These are phyloP conservation scores for Colletotrichum sansevieriae DNA, from an alignment of 2,329 filamentous ascomycete species.

Conservation along the genomic window DNA sequence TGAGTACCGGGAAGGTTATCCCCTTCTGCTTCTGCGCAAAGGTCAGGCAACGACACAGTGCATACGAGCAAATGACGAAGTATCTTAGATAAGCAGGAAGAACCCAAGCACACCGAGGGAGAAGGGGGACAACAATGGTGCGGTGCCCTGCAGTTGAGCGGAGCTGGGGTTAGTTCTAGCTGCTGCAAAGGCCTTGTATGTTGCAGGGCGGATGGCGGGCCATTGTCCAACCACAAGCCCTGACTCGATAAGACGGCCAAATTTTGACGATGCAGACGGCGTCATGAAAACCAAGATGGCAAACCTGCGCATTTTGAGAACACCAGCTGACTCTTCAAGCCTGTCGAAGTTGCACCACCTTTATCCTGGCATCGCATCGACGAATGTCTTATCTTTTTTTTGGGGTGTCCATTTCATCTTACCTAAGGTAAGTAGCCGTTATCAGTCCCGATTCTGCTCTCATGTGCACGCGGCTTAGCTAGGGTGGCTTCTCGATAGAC, in stretches of 20 bases:
- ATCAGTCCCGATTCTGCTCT: not conserved
- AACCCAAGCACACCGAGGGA: not conserved
- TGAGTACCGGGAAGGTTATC: not conserved
- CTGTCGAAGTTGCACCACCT: too few species aligned
- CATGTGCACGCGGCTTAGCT: too few species aligned
- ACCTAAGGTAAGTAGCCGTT: too few species aligned
- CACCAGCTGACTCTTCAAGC: constrained; percentile 21
- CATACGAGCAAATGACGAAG: too few species aligned
- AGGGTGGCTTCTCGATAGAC: not conserved
- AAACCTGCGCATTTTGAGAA: not conserved
- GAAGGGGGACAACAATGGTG: constrained; percentile 9
- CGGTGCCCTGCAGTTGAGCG: constrained; percentile 16
- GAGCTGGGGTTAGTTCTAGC: constrained; percentile 31
- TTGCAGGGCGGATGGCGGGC: constrained; percentile 15
- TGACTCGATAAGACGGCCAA: constrained; percentile 36
- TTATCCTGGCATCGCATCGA: too few species aligned
- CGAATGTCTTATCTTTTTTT: too few species aligned
- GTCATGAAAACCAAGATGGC: constrained; percentile 30
- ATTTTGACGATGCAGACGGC: constrained; percentile 36
- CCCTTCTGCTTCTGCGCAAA: constrained; percentile 11
- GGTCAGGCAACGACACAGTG: too few species aligned
- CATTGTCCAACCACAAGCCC: constrained; percentile 38
- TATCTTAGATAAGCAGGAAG: too few species aligned
- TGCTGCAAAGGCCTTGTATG: constrained; percentile 34
- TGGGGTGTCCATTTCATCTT: too few species aligned